phyloP scores from a whole-genome alignment of 177 flowering plant species.

The Telopea speciosissima region DNA sequence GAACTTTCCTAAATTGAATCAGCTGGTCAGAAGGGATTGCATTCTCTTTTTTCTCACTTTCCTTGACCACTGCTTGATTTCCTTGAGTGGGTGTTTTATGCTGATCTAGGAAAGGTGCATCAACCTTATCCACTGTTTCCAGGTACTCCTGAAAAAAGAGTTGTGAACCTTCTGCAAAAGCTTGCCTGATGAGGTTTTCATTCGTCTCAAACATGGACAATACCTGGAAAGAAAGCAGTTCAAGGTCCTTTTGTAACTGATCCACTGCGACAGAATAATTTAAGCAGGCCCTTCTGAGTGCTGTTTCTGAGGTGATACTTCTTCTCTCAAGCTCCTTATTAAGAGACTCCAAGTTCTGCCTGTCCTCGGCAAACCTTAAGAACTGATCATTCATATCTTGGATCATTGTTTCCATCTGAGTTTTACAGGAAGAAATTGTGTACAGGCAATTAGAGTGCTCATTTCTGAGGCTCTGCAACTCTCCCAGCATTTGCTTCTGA shows the following conservation, averaged over 20 bases:
- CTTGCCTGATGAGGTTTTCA: constrained; percentile 69
- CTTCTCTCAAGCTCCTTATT: constrained; percentile 82
- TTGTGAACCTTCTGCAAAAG: constrained; percentile 53
- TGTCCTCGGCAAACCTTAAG: constrained; percentile 49
- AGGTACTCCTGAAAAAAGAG: constrained; percentile 22
- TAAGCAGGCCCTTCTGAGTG: constrained; percentile 69
- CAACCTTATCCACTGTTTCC: constrained; percentile 14
- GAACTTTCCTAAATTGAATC: constrained; percentile 1
- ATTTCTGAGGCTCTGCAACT: constrained; percentile 71
- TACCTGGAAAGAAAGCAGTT: constrained; percentile 83
- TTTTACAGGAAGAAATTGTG: constrained; percentile 50
- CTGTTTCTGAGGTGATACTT: constrained; percentile 67
- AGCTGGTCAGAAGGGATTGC: constrained; percentile 6
- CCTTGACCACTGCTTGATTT: constrained; percentile 2
- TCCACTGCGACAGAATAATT: constrained; percentile 81
- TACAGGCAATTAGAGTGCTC: constrained; percentile 80
- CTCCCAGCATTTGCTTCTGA: constrained; percentile 77
- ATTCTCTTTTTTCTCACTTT: constrained; percentile 6
- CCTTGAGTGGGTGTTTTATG: constrained; percentile 11
- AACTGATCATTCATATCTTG: constrained; percentile 59
- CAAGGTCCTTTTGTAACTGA: constrained; percentile 88
- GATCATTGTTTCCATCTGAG: constrained; percentile 65
- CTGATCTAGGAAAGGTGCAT: constrained; percentile 11
- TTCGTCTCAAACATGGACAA: constrained; percentile 84
- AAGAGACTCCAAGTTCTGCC: constrained; percentile 40